Evolutionary conservation across 768 basidiomycete genomes (phyloP).

Genomic region (Mycena pura): DNA sequence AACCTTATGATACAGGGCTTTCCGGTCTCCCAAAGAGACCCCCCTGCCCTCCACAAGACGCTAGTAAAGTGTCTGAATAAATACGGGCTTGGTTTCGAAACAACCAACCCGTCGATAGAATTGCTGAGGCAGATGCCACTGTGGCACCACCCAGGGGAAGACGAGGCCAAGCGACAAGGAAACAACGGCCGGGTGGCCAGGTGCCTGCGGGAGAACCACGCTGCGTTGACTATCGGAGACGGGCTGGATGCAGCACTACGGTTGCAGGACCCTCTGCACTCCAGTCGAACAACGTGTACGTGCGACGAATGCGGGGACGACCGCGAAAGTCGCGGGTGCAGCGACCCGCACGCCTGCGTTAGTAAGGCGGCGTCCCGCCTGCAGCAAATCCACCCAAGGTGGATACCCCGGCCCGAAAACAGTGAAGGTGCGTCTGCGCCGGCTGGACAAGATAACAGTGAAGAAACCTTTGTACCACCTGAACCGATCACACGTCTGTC

Average conservation of each 20-base stretch:
- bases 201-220: conserved; percentile 10
- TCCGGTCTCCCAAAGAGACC: neutral
- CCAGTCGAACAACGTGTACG: neutral
- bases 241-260: neutral
- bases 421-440: neutral
- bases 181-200: neutral
- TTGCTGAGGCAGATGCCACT: conserved; percentile 10
- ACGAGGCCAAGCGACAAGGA: neutral
- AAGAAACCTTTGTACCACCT: neutral
- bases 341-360: conserved; percentile 15
- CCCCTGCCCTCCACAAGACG: neutral
- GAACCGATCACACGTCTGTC: neutral
- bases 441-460: neutral
- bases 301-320: conserved; percentile 4
- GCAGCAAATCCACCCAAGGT: neutral
- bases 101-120: neutral
- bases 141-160: conserved; percentile 18
- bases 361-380: neutral
- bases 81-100: conserved; percentile 5
- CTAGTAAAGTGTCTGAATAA: conserved; percentile 1
- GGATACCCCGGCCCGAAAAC: conserved; percentile 14
- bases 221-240: conserved; percentile 1
- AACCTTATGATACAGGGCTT: neutral
- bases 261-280: neutral
- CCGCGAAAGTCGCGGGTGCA: neutral